Percentiles rank a stretch among this genome's conserved stretches.
phyloP scores from a whole-genome alignment of 2,329 filamentous ascomycete genomes.

The Cordyceps cateniannulata region DNA sequence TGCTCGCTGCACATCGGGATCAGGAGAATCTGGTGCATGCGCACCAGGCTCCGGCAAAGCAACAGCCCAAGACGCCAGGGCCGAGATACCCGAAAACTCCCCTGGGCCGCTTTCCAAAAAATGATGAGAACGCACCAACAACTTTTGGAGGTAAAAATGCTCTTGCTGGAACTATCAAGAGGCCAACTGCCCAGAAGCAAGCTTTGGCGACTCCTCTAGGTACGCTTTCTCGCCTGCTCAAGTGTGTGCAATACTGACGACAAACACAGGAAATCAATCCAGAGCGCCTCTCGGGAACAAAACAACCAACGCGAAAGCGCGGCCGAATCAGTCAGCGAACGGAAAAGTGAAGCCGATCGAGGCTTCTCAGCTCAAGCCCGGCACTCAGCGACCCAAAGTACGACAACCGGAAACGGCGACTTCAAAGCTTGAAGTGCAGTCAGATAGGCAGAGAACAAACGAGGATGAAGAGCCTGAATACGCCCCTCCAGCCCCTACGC shows the following conservation, averaged over 20 bases:
- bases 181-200: constrained; percentile 40
- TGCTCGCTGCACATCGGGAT: constrained; percentile 73
- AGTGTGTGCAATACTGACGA: background rate
- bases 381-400: constrained; percentile 52
- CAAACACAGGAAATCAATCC: constrained; percentile 37
- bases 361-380: constrained; percentile 54
- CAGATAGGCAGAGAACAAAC: constrained; percentile 39
- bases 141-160: constrained; percentile 34
- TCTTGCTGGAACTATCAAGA: constrained; percentile 47
- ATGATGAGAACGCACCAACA: constrained; percentile 70
- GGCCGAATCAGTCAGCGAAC: constrained; percentile 59
- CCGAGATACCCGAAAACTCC: constrained; percentile 75
- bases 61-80: constrained; percentile 75
- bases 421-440: constrained; percentile 58
- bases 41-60: constrained; percentile 69
- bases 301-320: constrained; percentile 88
- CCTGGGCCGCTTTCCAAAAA: constrained; percentile 60
- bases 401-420: constrained; percentile 42
- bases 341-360: constrained; percentile 52
- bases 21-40: constrained; percentile 82
- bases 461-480: constrained; percentile 79
- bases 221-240: constrained; percentile 35
- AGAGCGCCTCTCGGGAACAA: constrained; percentile 87
- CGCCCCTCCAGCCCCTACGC: constrained; percentile 66
- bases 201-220: constrained; percentile 74